Evolutionary conservation across 1,284 basidiomycete species (phyloP), one percentile per base, ranked within the genome.

Genomic region (Papiliotrema fonsecae): DNA sequence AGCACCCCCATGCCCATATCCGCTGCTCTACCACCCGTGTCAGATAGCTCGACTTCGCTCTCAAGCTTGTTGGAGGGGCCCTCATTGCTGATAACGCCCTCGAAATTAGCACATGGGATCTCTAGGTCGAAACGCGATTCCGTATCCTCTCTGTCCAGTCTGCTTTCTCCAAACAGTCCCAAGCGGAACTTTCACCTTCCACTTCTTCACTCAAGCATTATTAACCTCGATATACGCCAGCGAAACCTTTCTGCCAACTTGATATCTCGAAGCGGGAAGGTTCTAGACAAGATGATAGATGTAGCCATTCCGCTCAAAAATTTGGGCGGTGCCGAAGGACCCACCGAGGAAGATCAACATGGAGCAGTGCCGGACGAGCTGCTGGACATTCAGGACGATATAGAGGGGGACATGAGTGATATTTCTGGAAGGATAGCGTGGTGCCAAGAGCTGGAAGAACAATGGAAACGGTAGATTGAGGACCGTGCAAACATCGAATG

Each of bases 131-230:
- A 32, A 16, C n/a, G 28, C 19, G 41, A 43, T 32, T 43, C 41
- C 10, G 10, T 31, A 14, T 30, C 41, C n/a, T 43, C 41, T 4
- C 14, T 43, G 18, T 16, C 41, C 16, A 43, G 41, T n/a, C 26
- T 43, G 4, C 13, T 22, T 5, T 6, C 16, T 19, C 13, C 22
- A 4, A 43, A 43, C 28, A 43, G 27, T n/a, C n/a, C 50, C 3
- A 48, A 45, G 37, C 24, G 42, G 27, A 21, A 38, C 3, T 25
- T 47, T 7, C 50, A 51, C 18, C 47, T 52, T 9, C 51, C 60
- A 5, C 82, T 40, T 70, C 80, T 42, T 76, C 84, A 39, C 85
- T 64, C 65, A 0, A 88, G 65, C 81, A 84, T 70, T 18, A 52
- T 65, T 27, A 66, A 60, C 14, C 57, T 73, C 5, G 55, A 64